Conservation (phyloP, 352 stramenopile genomes). For the Phytopythium helicoides region DNA sequence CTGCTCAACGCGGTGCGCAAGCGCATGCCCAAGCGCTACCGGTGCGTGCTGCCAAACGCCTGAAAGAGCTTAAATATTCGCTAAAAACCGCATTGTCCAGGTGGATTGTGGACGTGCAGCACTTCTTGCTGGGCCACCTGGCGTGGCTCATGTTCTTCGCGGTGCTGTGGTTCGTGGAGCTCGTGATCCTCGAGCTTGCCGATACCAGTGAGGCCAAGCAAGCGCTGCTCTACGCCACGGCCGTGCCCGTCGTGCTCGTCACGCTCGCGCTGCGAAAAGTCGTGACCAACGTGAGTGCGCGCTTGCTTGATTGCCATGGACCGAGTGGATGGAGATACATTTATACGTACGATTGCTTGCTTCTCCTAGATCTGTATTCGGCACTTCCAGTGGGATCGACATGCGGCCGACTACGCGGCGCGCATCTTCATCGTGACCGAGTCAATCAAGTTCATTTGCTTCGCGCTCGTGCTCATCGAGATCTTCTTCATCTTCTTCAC, state of each 20-base stretch:
- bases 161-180: conserved; percentile 45
- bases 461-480: conserved; percentile 75
- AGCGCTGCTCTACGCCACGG: conserved; percentile 55
- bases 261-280: conserved; percentile 77
- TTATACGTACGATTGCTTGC: neutral
- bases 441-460: conserved; percentile 71
- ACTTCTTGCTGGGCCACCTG: conserved; percentile 72
- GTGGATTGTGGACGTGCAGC: conserved; percentile 80
- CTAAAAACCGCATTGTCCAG: conserved; percentile 11
- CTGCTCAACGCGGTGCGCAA: conserved; percentile 48
- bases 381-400: conserved; percentile 76
- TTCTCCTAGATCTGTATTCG: conserved; percentile 57
- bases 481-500: conserved; percentile 86
- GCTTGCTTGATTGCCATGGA: conserved; percentile 1
- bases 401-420: conserved; percentile 58
- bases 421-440: conserved; percentile 82
- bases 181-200: conserved; percentile 54
- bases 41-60: conserved; percentile 13
- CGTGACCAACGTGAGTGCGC: conserved; percentile 58
- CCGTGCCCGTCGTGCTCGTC: conserved; percentile 64
- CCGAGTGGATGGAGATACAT: neutral
- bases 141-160: conserved; percentile 64
- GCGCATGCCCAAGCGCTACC: conserved; percentile 62
- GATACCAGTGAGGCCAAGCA: conserved; percentile 46
- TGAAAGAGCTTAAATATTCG: neutral